Percentiles rank a stretch among this genome's conserved stretches.
These are phyloP conservation scores for Spiraea crenata DNA, from an alignment of 331 rosid genomes.

Conservation along the genomic window DNA sequence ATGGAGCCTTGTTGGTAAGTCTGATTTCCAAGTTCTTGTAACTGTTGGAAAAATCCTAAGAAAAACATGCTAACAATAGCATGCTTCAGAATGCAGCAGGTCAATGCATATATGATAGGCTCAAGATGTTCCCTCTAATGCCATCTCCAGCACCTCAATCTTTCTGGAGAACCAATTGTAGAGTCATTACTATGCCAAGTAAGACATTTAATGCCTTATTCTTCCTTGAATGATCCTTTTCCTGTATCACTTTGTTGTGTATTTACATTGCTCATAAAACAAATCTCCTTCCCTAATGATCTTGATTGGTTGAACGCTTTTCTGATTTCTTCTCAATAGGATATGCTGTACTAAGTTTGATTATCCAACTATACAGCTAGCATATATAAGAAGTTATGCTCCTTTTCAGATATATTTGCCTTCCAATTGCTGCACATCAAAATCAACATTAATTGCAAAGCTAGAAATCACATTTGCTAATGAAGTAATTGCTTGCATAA, in stretches of 20 bases:
- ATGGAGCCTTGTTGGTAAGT: conserved; percentile 39
- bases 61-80: not conserved
- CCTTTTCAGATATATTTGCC: not conserved
- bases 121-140: conserved; percentile 35
- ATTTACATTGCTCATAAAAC: not conserved
- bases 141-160: conserved; percentile 21
- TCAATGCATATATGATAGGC: conserved; percentile 32
- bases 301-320: not conserved
- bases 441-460: not conserved
- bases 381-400: not conserved
- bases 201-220: conserved; percentile 4
- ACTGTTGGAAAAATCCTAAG: not conserved
- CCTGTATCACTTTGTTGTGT: not conserved
- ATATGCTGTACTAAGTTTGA: not conserved
- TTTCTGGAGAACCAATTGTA: conserved; percentile 19
- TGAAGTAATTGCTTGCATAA: conserved; percentile 2
- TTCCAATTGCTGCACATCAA: not conserved
- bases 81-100: conserved; percentile 34
- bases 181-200: conserved; percentile 19
- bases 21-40: not conserved
- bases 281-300: not conserved
- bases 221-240: not conserved
- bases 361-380: not conserved
- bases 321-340: not conserved
- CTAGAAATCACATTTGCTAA: not conserved